Evolutionary conservation across 1,284 basidiomycete species (phyloP), one percentile per base, ranked within the genome.

Genomic region (Pterula multifida): DNA sequence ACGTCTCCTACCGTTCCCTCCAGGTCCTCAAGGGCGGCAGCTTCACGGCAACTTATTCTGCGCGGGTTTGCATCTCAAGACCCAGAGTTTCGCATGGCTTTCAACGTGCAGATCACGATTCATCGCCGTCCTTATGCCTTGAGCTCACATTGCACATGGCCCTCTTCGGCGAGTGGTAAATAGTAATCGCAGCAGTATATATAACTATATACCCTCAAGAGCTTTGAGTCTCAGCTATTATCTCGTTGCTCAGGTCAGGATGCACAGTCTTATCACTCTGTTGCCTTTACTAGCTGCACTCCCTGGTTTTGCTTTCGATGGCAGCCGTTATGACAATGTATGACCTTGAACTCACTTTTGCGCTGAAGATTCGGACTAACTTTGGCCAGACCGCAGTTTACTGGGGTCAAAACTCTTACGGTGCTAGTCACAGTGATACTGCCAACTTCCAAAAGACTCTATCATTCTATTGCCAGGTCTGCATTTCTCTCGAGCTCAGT

Each of bases 341-440:
- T 25, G 57, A 51, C 12, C 23, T 25, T 32, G 42, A 25, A 35
- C n/a, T 35, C 21, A 23, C 35, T 11, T 45, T 21, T 26, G 25
- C 32, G 17, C 9, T 39, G 48, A 6, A 15, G 13, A 17, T 49
- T 42, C 42, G 12, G 36, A 45, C 19, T 45, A 45, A 17, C 22
- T 49, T 36, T 23, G 12, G 9, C 35, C 47, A 49, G 42, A 26
- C 49, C 49, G 32, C 23, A 50, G 64, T 62, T 13, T 70, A 71
- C 54, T 70, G 67, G 67, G 69, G 69, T 19, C 70, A 81, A 58
- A 75, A 80, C 60, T 78, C 75, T 0, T 79, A 76, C 52, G 78
- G 78, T 21, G 76, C 75, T 3, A 71, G 70, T 1, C 66, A 76
- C 55, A 58, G 59, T 36, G 70, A 73, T 55, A 56, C 64, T 3